phyloP scores from a whole-genome alignment of 768 basidiomycete species.

The Phanerodontia chrysosporium region DNA sequence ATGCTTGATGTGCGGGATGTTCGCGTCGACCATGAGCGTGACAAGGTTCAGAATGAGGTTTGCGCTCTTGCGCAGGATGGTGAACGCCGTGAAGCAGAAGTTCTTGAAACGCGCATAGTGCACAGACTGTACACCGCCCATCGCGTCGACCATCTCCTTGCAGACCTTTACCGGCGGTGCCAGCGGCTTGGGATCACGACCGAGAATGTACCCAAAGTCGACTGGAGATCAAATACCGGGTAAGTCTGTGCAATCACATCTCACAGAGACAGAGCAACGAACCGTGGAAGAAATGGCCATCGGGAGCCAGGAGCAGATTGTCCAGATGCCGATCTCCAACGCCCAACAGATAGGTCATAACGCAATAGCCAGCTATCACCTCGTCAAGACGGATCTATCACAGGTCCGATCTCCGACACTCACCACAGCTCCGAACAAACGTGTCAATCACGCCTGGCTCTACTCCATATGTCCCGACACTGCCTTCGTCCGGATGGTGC shows the following conservation, averaged over 20 bases:
- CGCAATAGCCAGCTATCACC: conserved; percentile 89
- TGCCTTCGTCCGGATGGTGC: conserved; percentile 89
- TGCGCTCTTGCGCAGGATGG: conserved; percentile 91
- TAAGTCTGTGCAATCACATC: conserved; percentile 14
- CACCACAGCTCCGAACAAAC: conserved; percentile 94
- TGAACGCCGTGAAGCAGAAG: conserved; percentile 97
- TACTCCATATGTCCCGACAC: conserved; percentile 92
- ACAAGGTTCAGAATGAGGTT: conserved; percentile 96
- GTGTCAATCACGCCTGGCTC: conserved; percentile 93
- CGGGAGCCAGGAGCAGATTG: conserved; percentile 87
- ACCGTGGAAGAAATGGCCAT: conserved; percentile 99
- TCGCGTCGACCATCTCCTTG: conserved; percentile 99
- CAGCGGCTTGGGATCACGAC: conserved; percentile 95
- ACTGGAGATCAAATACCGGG: conserved; percentile 42
- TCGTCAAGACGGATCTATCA: neutral
- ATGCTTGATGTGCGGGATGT: conserved; percentile 95
- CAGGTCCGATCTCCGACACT: conserved; percentile 22
- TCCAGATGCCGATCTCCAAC: conserved; percentile 97
- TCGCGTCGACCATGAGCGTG: conserved; percentile 95
- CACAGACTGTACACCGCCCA: conserved; percentile 96
- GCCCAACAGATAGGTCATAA: conserved; percentile 92
- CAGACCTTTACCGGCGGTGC: conserved; percentile 98
- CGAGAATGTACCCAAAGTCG: conserved; percentile 97
- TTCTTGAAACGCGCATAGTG: conserved; percentile 96
- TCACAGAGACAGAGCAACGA: conserved; percentile 17